phyloP scores from a whole-genome alignment of 371 early-diverging fungal species.

The Mucor plumbeus region DNA sequence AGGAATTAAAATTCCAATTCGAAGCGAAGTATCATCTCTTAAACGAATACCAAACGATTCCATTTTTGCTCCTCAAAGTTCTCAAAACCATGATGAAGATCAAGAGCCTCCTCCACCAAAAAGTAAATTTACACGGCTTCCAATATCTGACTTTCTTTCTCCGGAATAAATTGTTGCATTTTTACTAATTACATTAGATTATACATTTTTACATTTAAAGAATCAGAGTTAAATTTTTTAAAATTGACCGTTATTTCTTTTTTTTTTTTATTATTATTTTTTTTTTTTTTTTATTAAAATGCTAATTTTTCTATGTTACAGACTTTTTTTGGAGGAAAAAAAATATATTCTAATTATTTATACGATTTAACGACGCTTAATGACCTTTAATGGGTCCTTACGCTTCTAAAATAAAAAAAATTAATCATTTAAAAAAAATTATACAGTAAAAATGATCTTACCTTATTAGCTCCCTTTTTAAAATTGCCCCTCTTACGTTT shows the following conservation, averaged over 20 bases:
- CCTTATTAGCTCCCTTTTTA: conserved; percentile 31
- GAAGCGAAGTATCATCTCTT: conserved; percentile 25
- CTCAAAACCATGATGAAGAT: neutral
- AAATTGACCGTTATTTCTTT: too few relatives aligned
- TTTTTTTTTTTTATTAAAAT: neutral
- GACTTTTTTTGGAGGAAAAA: neutral
- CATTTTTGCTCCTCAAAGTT: neutral
- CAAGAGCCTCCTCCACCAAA: neutral
- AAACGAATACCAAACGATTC: neutral
- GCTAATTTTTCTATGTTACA: conserved; percentile 7
- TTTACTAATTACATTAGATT: neutral
- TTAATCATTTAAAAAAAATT: neutral
- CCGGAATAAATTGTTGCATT: conserved; percentile 12
- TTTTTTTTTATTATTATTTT: too few relatives aligned
- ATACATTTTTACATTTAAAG: neutral
- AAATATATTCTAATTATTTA: neutral
- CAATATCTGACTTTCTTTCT: conserved; percentile 22
- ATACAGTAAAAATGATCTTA: neutral
- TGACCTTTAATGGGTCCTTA: conserved; percentile 63
- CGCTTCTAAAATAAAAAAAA: conserved; percentile 47
- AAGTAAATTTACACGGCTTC: conserved; percentile 14
- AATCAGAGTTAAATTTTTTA: too few relatives aligned
- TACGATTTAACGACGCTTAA: conserved; percentile 34
- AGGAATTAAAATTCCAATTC: conserved; percentile 70
- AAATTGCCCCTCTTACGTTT: conserved; percentile 34